These are phyloP conservation scores for Dalbergia cochinchinensis DNA, from an alignment of 306 rosid species.

Conservation along the genomic window DNA sequence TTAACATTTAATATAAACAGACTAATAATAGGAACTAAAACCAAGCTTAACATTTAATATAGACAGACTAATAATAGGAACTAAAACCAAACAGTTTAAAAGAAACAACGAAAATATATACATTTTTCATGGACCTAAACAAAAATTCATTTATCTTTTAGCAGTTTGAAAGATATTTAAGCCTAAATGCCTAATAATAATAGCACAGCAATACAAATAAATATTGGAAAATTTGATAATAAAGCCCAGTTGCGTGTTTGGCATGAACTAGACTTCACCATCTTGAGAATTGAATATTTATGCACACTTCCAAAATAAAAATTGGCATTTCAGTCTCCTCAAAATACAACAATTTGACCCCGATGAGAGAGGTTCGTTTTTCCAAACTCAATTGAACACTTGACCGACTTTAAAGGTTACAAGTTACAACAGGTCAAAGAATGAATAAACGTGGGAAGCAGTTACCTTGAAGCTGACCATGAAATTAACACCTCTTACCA, in stretches of 20 bases:
- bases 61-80: too few relatives aligned
- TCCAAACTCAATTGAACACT: conserved; percentile 28
- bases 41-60: too few relatives aligned
- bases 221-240: background rate
- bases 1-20: too few relatives aligned
- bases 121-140: too few relatives aligned
- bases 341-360: conserved; percentile 43
- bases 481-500: conserved; percentile 3
- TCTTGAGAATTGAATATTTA: background rate
- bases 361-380: conserved; percentile 17
- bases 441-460: conserved; percentile 35
- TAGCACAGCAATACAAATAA: background rate
- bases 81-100: too few relatives aligned
- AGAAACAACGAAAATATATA: too few relatives aligned
- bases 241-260: background rate
- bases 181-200: too few relatives aligned
- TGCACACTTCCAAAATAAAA: conserved; percentile 14
- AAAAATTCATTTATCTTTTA: too few relatives aligned
- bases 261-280: conserved; percentile 5
- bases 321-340: conserved; percentile 38
- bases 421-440: conserved; percentile 48
- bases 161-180: too few relatives aligned
- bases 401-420: conserved; percentile 37
- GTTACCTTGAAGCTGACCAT: conserved; percentile 15
- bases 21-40: too few relatives aligned